phyloP scores from a whole-genome alignment of 257 asterid species.

The Jaltomata sinuosa region DNA sequence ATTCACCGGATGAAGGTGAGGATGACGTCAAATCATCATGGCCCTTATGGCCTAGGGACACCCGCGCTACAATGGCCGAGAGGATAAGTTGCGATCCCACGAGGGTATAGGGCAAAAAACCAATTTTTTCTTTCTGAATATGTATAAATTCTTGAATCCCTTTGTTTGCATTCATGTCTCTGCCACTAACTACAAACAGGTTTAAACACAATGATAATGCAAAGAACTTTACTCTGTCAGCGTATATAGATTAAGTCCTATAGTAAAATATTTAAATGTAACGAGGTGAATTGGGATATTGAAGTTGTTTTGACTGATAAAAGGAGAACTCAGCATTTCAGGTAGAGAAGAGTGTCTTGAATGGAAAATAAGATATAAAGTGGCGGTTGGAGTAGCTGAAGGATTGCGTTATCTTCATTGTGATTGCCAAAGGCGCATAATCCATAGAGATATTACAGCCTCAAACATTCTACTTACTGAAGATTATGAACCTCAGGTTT shows the following conservation, averaged over 20 bases:
- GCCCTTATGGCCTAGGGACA: background rate
- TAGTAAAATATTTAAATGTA: background rate
- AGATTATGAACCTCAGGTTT: conserved; percentile 78
- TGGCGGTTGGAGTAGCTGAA: conserved; percentile 76
- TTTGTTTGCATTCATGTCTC: background rate
- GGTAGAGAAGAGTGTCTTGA: conserved; percentile 45
- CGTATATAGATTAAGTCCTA: background rate
- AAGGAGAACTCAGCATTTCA: conserved; percentile 19
- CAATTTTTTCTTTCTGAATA: background rate
- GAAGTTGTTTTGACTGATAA: conserved; percentile 9
- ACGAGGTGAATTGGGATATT: background rate
- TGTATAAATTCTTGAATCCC: background rate
- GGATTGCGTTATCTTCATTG: conserved; percentile 80
- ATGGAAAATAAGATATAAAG: conserved; percentile 63
- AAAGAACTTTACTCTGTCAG: background rate
- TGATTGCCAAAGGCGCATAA: conserved; percentile 73
- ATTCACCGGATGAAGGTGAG: background rate
- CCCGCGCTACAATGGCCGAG: background rate
- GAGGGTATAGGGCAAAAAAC: background rate
- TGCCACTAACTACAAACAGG: background rate
- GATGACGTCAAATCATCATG: background rate
- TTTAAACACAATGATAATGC: background rate
- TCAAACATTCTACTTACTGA: conserved; percentile 80
- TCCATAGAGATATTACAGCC: conserved; percentile 92
- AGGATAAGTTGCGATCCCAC: background rate